A percentile compares a stretch with the other conserved stretches of the same genome.
These are phyloP conservation scores for Plasmodium gonderi DNA, from an alignment of 169 alveolate genomes.

Conservation along the genomic window DNA sequence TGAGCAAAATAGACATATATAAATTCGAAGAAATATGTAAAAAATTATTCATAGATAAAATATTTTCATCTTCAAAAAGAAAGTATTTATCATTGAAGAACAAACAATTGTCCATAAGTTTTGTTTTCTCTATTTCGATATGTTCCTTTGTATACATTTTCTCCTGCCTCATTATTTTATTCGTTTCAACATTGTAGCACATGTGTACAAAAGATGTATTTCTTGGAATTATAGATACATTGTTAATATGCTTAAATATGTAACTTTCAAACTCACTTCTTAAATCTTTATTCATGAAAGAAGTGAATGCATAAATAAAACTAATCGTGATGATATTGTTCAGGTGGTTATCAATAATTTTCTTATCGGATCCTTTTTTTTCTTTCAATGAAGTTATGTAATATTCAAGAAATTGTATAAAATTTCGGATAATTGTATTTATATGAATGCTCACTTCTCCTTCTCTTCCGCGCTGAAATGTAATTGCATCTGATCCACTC, in stretches of 20 bases:
- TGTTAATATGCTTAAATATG: slow-evolving; percentile 54
- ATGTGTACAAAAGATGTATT: slow-evolving; percentile 32
- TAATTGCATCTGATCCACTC: background rate
- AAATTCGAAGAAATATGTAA: background rate
- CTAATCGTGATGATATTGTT: slow-evolving; percentile 31
- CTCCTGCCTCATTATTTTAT: slow-evolving; percentile 33
- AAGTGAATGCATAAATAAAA: slow-evolving; percentile 31
- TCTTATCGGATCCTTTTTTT: slow-evolving; percentile 39
- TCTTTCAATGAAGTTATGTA: slow-evolving; percentile 23
- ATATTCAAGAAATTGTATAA: slow-evolving; percentile 10
- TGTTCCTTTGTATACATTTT: slow-evolving; percentile 20
- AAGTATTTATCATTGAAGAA: slow-evolving; percentile 1
- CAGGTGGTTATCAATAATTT: slow-evolving; percentile 24
- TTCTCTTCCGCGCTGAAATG: background rate
- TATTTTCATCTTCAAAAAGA: slow-evolving; percentile 12
- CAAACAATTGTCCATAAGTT: slow-evolving; percentile 6
- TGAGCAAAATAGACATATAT: slow-evolving; percentile 15
- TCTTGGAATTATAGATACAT: slow-evolving; percentile 44
- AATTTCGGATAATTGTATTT: slow-evolving; percentile 11
- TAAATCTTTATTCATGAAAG: slow-evolving; percentile 26
- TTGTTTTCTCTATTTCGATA: background rate
- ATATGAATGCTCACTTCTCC: slow-evolving; percentile 2
- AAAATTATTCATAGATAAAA: slow-evolving; percentile 20
- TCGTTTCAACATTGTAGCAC: slow-evolving; percentile 33
- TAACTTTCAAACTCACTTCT: slow-evolving; percentile 28